Conservation (phyloP, 2,329 filamentous ascomycete genomes). For the Aureobasidium sp. region DNA sequence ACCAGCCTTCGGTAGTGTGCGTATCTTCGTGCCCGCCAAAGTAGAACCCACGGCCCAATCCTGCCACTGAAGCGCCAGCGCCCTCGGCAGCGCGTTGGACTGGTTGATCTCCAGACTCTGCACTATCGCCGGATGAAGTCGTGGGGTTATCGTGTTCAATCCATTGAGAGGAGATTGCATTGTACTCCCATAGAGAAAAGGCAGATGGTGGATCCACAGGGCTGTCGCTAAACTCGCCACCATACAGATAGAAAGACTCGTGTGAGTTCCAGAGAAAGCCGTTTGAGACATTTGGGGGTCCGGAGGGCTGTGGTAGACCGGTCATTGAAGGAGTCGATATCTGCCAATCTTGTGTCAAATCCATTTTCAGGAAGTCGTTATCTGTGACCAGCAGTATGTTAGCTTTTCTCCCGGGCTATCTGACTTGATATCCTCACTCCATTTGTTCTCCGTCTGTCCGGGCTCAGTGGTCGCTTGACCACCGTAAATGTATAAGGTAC, state of each 20-base stretch:
- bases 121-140: constrained; percentile 58
- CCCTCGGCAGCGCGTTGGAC: constrained; percentile 68
- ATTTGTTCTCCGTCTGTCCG: constrained; percentile 56
- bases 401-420: constrained; percentile 18
- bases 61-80: constrained; percentile 62
- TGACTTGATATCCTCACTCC: constrained; percentile 49
- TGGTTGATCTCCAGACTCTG: constrained; percentile 47
- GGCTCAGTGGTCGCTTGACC: constrained; percentile 55
- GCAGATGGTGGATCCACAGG: constrained; percentile 51
- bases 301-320: constrained; percentile 57
- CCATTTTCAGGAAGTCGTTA: constrained; percentile 65
- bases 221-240: constrained; percentile 63
- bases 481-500: constrained; percentile 70
- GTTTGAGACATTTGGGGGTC: constrained; percentile 63
- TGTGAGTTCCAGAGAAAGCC: constrained; percentile 73
- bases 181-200: constrained; percentile 64
- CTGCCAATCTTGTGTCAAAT: constrained; percentile 67
- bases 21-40: constrained; percentile 70
- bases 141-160: constrained; percentile 53
- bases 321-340: constrained; percentile 55
- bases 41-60: constrained; percentile 66
- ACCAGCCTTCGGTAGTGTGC: constrained; percentile 60
- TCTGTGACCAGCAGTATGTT: constrained; percentile 35
- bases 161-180: constrained; percentile 55
- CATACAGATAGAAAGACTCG: constrained; percentile 64